phyloP scores from a whole-genome alignment of 2,329 filamentous ascomycete genomes.

The Penicillium vulpinum region DNA sequence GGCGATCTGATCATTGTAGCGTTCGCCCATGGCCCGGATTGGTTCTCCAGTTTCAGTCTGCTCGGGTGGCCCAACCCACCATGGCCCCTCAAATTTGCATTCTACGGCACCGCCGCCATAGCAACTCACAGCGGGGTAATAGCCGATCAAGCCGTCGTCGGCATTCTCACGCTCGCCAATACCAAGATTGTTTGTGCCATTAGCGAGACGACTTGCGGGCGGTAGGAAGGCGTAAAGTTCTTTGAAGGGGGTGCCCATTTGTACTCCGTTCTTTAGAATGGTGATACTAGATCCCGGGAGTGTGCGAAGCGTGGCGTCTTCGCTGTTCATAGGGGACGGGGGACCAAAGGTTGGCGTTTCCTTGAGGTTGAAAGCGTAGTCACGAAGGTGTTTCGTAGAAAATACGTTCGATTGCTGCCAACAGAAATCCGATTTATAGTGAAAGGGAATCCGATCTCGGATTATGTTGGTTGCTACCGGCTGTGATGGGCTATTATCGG shows the following conservation, averaged over 20 bases:
- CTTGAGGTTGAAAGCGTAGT: conserved; percentile 53
- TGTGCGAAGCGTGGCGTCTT: conserved; percentile 78
- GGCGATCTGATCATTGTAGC: conserved; percentile 89
- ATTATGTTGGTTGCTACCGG: conserved; percentile 74
- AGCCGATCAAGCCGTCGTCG: conserved; percentile 92
- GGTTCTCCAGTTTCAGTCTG: conserved; percentile 46
- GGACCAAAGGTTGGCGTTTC: conserved; percentile 48
- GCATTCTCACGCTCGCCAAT: conserved; percentile 78
- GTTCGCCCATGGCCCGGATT: conserved; percentile 65
- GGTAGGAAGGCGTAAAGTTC: conserved; percentile 88
- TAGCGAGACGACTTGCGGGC: conserved; percentile 66
- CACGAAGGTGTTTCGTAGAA: conserved; percentile 82
- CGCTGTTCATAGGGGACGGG: conserved; percentile 60
- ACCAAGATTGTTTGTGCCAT: conserved; percentile 44
- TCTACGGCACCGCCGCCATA: conserved; percentile 90
- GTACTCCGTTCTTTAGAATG: conserved; percentile 87
- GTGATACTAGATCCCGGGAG: conserved; percentile 83
- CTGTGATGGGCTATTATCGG: conserved; percentile 60
- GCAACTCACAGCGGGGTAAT: conserved; percentile 89
- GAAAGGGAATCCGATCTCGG: conserved; percentile 90
- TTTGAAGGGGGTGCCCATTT: conserved; percentile 84
- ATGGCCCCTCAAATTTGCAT: conserved; percentile 90
- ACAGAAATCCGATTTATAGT: conserved; percentile 89
- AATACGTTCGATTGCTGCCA: conserved; percentile 71
- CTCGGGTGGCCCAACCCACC: conserved; percentile 79